phyloP scores from a whole-genome alignment of 179 eudicot genomes.

The Vitellaria paradoxa region DNA sequence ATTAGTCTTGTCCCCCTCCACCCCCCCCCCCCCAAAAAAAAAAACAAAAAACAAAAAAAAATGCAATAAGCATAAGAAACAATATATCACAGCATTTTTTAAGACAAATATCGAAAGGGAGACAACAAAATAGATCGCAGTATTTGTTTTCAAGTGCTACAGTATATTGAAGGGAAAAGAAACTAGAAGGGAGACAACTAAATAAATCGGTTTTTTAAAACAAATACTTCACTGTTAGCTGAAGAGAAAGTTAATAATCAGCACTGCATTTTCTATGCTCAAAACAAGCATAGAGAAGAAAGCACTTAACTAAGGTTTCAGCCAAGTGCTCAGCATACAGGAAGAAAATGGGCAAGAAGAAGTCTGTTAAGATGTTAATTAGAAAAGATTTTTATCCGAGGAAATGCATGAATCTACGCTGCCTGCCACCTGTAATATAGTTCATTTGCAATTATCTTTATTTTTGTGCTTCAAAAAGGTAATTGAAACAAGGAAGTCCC shows the following conservation, averaged over 20 bases:
- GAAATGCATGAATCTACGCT: not conserved
- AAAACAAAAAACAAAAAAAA: too few relatives aligned
- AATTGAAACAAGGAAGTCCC: not conserved
- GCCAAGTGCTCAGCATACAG: not conserved
- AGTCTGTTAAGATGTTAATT: not conserved
- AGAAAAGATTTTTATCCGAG: not conserved
- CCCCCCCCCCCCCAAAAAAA: too few relatives aligned
- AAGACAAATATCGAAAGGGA: not conserved
- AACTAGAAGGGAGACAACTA: not conserved
- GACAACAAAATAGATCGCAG: not conserved
- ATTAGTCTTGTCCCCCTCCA: not conserved
- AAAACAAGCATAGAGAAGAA: not conserved
- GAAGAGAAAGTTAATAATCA: not conserved
- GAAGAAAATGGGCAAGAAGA: not conserved
- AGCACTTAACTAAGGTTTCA: constrained; percentile 6
- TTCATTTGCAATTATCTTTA: not conserved
- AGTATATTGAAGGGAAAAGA: not conserved
- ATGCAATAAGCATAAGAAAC: not conserved
- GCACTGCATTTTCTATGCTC: not conserved
- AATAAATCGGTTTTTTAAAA: not conserved
- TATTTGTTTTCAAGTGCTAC: not conserved
- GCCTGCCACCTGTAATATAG: not conserved
- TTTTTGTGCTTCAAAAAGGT: not conserved
- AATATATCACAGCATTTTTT: not conserved
- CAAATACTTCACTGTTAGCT: not conserved